phyloP scores from a whole-genome alignment of 176 grass and related monocot genomes.

The Chloris gayana region DNA sequence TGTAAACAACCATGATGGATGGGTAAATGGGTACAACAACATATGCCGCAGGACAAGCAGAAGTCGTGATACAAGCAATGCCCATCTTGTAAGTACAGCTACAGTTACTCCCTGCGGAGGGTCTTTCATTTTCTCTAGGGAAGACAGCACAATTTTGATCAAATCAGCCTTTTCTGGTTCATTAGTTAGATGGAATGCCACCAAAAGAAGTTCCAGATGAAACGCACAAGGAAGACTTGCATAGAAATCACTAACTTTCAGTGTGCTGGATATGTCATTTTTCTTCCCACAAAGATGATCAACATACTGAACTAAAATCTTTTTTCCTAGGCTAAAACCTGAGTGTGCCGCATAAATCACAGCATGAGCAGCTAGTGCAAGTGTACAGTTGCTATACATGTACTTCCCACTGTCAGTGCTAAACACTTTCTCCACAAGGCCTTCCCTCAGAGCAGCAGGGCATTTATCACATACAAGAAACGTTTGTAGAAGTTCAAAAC shows the following conservation, averaged over 20 bases:
- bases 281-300: conserved; percentile 66
- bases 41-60: conserved; percentile 78
- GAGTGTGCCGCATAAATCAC: conserved; percentile 60
- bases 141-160: conserved; percentile 53
- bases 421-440: conserved; percentile 80
- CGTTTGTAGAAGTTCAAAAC: conserved; percentile 74
- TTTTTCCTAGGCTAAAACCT: conserved; percentile 57
- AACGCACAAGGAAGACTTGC: conserved; percentile 73
- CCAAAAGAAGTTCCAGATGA: conserved; percentile 90
- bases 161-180: conserved; percentile 66
- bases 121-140: conserved; percentile 61
- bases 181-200: conserved; percentile 75
- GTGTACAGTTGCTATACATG: conserved; percentile 73
- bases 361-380: conserved; percentile 75
- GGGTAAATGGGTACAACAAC: conserved; percentile 71
- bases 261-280: conserved; percentile 49
- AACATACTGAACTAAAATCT: conserved; percentile 67
- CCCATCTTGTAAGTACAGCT: conserved; percentile 79
- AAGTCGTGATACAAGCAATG: conserved; percentile 75
- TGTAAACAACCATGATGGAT: conserved; percentile 85
- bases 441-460: conserved; percentile 63
- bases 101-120: conserved; percentile 44
- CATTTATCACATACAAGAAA: conserved; percentile 66
- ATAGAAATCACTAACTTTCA: conserved; percentile 60
- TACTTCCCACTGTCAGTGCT: conserved; percentile 73